phyloP scores from a whole-genome alignment of 139 green algal genomes.

The Micractinium conductrix region DNA sequence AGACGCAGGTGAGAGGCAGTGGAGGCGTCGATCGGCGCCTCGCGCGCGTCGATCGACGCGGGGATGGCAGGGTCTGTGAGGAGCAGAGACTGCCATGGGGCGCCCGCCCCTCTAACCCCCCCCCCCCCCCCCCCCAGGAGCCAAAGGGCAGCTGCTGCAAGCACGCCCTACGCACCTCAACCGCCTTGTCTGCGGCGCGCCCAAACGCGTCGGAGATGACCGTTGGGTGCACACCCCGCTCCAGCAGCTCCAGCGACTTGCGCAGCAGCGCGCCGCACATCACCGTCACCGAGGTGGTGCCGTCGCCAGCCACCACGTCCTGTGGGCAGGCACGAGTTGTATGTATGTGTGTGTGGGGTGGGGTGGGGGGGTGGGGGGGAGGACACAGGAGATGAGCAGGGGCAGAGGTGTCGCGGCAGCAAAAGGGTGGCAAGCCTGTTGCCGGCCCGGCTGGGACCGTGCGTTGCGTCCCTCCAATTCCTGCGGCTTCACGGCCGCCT shows the following conservation, averaged over 20 bases:
- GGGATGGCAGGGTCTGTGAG: slow-evolving; percentile 64
- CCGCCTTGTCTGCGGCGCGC: slow-evolving; percentile 82
- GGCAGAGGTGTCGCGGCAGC: too few species aligned
- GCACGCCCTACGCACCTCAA: slow-evolving; percentile 61
- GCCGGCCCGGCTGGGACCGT: background rate
- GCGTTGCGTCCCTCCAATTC: too few species aligned
- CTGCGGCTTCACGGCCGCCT: too few species aligned
- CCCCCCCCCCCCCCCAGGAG: too few species aligned
- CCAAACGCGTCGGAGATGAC: slow-evolving; percentile 95
- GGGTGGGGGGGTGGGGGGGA: too few species aligned
- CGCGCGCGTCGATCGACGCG: slow-evolving; percentile 91
- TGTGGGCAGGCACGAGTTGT: slow-evolving; percentile 46
- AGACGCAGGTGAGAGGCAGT: slow-evolving; percentile 75
- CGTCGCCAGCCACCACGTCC: slow-evolving; percentile 98
- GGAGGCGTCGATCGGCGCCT: slow-evolving; percentile 89
- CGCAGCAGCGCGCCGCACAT: slow-evolving; percentile 94
- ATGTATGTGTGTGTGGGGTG: background rate
- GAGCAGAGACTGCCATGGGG: background rate
- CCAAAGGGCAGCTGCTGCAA: too few species aligned
- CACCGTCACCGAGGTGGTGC: slow-evolving; percentile 95
- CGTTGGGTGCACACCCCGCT: slow-evolving; percentile 93
- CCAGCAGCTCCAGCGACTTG: slow-evolving; percentile 88
- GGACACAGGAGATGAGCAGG: background rate
- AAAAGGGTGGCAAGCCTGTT: too few species aligned
- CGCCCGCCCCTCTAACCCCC: too few species aligned